Percentiles rank a stretch among this genome's conserved stretches.
Evolutionary conservation across 2,329 filamentous ascomycete species (phyloP).

Genomic region (Diplocarpon rosae): DNA sequence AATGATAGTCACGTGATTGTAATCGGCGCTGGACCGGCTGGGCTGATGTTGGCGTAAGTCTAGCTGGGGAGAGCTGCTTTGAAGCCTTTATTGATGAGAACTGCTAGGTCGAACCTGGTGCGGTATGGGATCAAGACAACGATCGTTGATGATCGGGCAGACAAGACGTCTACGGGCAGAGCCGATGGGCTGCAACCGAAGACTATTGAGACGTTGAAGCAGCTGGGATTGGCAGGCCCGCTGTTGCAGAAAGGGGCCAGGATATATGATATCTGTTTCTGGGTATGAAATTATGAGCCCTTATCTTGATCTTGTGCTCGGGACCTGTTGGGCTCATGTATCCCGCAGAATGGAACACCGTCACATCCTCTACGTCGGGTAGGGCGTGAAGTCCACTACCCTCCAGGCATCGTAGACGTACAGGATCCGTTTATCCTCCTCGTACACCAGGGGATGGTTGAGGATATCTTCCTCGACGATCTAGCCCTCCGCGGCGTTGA

Average conservation of each 20-base stretch:
- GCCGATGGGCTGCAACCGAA: conserved; percentile 53
- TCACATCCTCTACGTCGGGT: conserved; percentile 13
- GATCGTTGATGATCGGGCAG: conserved; percentile 57
- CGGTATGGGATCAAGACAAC: conserved; percentile 55
- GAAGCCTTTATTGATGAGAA: not conserved
- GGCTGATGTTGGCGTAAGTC: conserved; percentile 30
- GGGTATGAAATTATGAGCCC: conserved; percentile 33
- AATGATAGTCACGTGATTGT: conserved; percentile 21
- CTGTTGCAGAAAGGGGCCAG: conserved; percentile 47
- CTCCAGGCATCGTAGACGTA: conserved; percentile 20
- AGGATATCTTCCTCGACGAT: conserved; percentile 45
- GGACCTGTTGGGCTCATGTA: not conserved
- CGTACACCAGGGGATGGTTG: conserved; percentile 38
- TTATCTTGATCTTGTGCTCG: conserved; percentile 34
- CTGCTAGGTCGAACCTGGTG: conserved; percentile 41
- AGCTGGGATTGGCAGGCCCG: conserved; percentile 43
- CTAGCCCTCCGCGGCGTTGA: conserved; percentile 35
- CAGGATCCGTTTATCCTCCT: conserved; percentile 32
- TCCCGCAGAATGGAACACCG: conserved; percentile 5
- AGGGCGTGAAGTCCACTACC: conserved; percentile 30
- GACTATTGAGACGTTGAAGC: conserved; percentile 52
- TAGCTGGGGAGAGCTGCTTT: not conserved
- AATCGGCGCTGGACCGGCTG: conserved; percentile 34
- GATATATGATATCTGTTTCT: conserved; percentile 46
- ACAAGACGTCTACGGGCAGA: conserved; percentile 49